These are phyloP conservation scores for Echeveria elegans DNA, from an alignment of 164 flowering plant species.

Conservation along the genomic window DNA sequence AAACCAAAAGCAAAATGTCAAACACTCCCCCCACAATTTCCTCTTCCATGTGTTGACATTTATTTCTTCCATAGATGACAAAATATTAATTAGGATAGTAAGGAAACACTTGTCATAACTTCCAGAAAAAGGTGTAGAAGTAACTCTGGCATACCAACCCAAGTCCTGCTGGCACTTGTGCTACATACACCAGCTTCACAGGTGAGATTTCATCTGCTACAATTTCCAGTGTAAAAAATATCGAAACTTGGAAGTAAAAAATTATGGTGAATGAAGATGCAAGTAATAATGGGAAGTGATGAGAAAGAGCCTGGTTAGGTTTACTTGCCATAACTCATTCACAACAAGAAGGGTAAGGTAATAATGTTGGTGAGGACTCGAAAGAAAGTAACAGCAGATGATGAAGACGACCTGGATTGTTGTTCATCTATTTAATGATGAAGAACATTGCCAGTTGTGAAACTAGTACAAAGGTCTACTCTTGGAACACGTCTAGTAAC, in stretches of 20 bases:
- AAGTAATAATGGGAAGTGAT: neutral
- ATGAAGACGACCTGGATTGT: neutral
- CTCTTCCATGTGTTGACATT: neutral
- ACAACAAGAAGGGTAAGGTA: neutral
- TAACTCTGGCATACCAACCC: neutral
- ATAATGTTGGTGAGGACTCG: slow-evolving; percentile 2
- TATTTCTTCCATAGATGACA: neutral
- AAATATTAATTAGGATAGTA: neutral
- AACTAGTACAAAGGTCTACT: neutral
- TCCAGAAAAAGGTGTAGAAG: neutral
- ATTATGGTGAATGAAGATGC: neutral
- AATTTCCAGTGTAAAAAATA: too few relatives aligned
- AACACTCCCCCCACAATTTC: neutral
- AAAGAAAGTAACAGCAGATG: neutral
- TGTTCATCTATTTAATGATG: neutral
- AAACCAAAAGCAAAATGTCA: neutral
- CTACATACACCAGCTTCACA: neutral
- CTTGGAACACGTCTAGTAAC: neutral
- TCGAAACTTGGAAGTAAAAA: neutral
- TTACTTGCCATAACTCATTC: neutral
- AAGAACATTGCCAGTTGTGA: neutral
- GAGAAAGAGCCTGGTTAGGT: neutral
- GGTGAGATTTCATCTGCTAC: neutral
- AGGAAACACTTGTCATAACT: neutral
- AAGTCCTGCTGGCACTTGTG: neutral